phyloP scores from a whole-genome alignment of 2,329 filamentous ascomycete species.

The Penicillium frequentans region DNA sequence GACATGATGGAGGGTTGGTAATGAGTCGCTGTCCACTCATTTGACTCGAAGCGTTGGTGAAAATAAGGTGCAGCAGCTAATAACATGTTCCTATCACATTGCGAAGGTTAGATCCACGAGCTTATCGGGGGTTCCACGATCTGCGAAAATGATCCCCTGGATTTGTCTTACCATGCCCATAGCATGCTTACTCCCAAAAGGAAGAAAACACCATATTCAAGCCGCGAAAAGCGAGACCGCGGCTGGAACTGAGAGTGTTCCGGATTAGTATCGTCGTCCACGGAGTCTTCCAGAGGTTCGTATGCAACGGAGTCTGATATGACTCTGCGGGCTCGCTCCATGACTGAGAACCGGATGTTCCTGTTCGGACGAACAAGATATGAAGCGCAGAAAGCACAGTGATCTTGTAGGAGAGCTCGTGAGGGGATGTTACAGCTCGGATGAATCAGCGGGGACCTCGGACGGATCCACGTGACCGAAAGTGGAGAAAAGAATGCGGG shows the following conservation, averaged over 20 bases:
- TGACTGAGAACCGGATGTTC: neutral
- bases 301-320: constrained; percentile 32
- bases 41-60: constrained; percentile 71
- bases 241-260: constrained; percentile 10
- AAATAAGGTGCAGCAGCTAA: constrained; percentile 94
- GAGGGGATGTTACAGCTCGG: constrained; percentile 4
- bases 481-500: constrained; percentile 7
- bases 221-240: constrained; percentile 66
- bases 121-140: neutral
- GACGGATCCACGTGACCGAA: constrained; percentile 9
- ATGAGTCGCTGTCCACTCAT: constrained; percentile 70
- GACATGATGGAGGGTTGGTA: constrained; percentile 90
- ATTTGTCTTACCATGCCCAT: constrained; percentile 78
- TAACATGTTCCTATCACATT: constrained; percentile 79
- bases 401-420: neutral
- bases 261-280: constrained; percentile 32
- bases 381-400: neutral
- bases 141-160: neutral
- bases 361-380: neutral
- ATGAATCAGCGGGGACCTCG: constrained; percentile 13
- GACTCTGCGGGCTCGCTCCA: constrained; percentile 21
- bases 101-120: neutral
- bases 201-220: constrained; percentile 82
- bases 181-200: constrained; percentile 90
- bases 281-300: constrained; percentile 31